A percentile compares a stretch with the other conserved stretches of the same genome.
These are phyloP conservation scores for Fagopyrum esculentum DNA, from an alignment of 148 eudicot species.

Conservation along the genomic window DNA sequence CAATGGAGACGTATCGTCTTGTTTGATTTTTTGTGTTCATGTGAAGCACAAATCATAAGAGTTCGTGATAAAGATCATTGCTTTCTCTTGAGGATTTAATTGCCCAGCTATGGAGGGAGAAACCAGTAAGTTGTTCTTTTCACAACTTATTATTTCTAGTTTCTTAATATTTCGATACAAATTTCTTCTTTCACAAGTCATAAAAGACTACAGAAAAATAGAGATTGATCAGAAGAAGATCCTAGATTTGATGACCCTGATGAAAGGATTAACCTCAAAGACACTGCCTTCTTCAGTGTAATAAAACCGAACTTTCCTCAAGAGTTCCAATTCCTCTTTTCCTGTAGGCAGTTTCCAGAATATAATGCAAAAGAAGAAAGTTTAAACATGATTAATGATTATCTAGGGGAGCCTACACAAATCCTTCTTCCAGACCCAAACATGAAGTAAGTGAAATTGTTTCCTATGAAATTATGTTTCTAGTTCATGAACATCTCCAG, in stretches of 20 bases:
- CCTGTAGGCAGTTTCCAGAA: constrained; percentile 50
- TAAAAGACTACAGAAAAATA: too few species aligned
- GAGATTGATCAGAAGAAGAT: background rate
- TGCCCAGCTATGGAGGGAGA: too few species aligned
- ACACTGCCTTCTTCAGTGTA: constrained; percentile 36
- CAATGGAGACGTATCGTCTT: too few species aligned
- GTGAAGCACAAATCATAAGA: too few species aligned
- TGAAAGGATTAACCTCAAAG: constrained; percentile 35
- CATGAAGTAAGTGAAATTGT: constrained; percentile 40
- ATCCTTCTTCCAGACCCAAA: constrained; percentile 71
- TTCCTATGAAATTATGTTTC: constrained; percentile 43
- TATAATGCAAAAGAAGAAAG: constrained; percentile 60
- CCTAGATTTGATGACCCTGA: constrained; percentile 32
- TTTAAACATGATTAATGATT: constrained; percentile 34
- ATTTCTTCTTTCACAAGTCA: too few species aligned
- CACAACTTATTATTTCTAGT: too few species aligned
- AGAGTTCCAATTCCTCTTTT: constrained; percentile 26
- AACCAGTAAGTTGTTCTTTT: too few species aligned
- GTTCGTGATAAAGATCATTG: too few species aligned
- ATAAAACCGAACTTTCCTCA: constrained; percentile 49
- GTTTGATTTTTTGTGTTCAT: too few species aligned
- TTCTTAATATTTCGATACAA: too few species aligned
- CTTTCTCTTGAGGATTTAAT: too few species aligned
- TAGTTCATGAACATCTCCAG: constrained; percentile 52
- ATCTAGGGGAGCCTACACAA: constrained; percentile 46